Evolutionary conservation across 129 eudicot species (phyloP), one percentile per base, ranked within the genome.

Genomic region (Flaveria robusta): DNA sequence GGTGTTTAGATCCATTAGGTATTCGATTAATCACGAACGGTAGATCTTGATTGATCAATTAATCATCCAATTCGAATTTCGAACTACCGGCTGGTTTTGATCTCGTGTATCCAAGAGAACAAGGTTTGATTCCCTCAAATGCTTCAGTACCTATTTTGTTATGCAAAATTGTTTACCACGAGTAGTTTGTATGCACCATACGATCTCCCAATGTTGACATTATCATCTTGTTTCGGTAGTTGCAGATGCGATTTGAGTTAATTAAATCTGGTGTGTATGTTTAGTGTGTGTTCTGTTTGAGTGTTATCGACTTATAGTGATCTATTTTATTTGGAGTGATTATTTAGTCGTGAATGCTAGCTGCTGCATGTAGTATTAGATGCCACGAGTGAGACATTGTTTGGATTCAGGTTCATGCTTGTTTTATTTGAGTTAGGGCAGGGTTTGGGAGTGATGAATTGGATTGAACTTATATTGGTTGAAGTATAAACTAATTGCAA

Each of bases 1-100:
- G 81, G 71, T 70, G 55, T 59, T 70, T 78, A 78, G 82, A 78
- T 70, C 82, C 65, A n/a, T 78, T 70, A 59, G 71, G 65, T 78
- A 54, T 78, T 63, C 71, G 41, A 68, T n/a, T 19, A 56, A 19
- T 19, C 54, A 60, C 77, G 63, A 45, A 58, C 27, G 19, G 60
- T 62, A 78, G 82, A 78, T 78, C 82, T 78, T 63, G 66, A 46
- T 46, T 20, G 20, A 70, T 27, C 71, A 59, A 70, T 59, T 60
- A 20, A 70, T 70, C 74, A 66, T 45, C 64, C 82, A 20, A 27
- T 69, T 69, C 70, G 42, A 71, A 45, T 70, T 67, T 16, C 69
- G 23, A 65, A 42, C 68, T 47, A 22, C 34, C 68, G 31, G 54
- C 4, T 59, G 65, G 10, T 46, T 41, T 22, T 47, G 26, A 70